Evolutionary conservation across 2,329 filamentous ascomycete genomes (phyloP), one percentile per base, ranked within the genome.

Genomic region (Trichophyton schoenleinii): DNA sequence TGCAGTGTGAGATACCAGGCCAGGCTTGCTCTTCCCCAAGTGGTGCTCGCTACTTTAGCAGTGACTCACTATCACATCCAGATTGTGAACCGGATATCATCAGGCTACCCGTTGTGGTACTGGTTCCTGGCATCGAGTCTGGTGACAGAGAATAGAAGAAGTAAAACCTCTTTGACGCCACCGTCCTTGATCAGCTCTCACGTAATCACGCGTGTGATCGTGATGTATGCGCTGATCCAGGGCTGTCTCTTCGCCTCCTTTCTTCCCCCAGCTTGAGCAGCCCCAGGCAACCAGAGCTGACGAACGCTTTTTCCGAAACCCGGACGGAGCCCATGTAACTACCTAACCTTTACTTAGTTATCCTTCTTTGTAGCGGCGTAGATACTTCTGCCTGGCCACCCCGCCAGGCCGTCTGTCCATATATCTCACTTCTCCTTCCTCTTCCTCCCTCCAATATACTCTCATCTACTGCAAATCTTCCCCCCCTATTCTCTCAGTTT

Each of bases 71-170:
- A 95, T 70, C 94, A 99, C 70, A 87, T 96, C 28, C 94, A 99
- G 74, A 95, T 99, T 67, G 87, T 97, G 68, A 95, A 87, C 52
- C 84, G 94, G 25, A 81, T 99, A 15, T 87, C 89, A 1, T 96
- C 91, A 0, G 92, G 86, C 0, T 96, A 92, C 72, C 88, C 91
- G 0, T 74, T 94, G 18, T 96, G 91, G 90, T 94, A 96, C 71
- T 86, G 88, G 79, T 89, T 87, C 79, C 71, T 95, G 44, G 88
- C 88, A 0, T 75, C 74, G 18, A 64, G 64, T 41, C 66, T 69
- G 15, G 62, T 73, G 52, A 64, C 66, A 36, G 62, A 66, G 38
- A 61, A 60, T 64, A 64, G 57, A 58, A 61, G 5, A 58, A 61
- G 5, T 11, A 13, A 38, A 38, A 13, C 34, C 41, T 44, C 42